phyloP scores from a whole-genome alignment of 768 basidiomycete species.

The Lactarius pseudohatsudake region DNA sequence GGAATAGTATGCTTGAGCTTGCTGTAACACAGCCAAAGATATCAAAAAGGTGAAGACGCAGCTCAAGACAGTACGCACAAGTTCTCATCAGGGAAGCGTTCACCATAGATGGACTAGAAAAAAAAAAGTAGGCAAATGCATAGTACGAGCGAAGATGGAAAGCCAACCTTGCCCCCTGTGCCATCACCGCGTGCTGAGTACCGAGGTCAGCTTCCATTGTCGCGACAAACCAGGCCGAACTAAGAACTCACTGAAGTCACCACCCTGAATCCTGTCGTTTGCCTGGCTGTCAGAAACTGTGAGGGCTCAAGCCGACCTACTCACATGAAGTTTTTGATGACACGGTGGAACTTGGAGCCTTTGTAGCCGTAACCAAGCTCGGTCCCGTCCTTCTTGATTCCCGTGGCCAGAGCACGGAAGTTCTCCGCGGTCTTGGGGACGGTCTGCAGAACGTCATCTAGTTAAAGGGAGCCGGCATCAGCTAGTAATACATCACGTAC shows the following conservation, averaged over 20 bases:
- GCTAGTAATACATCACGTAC: slow-evolving; percentile 39
- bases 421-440: slow-evolving; percentile 97
- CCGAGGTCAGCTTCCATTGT: slow-evolving; percentile 14
- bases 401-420: slow-evolving; percentile 91
- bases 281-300: slow-evolving; percentile 28
- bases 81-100: slow-evolving; percentile 93
- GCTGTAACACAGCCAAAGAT: slow-evolving; percentile 43
- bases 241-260: slow-evolving; percentile 84
- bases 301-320: slow-evolving; percentile 19
- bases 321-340: slow-evolving; percentile 92
- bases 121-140: neutral
- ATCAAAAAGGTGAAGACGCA: neutral
- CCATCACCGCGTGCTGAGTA: slow-evolving; percentile 74
- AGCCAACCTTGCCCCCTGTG: slow-evolving; percentile 80
- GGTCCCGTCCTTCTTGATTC: slow-evolving; percentile 73
- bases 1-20: slow-evolving; percentile 93
- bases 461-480: slow-evolving; percentile 4
- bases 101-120: slow-evolving; percentile 84
- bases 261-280: slow-evolving; percentile 82
- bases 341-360: slow-evolving; percentile 94
- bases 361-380: slow-evolving; percentile 83
- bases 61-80: slow-evolving; percentile 53
- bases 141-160: neutral
- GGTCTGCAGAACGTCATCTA: slow-evolving; percentile 49
- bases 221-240: slow-evolving; percentile 24